A percentile compares a stretch with the other conserved stretches of the same genome.
Evolutionary conservation across 768 basidiomycete species (phyloP).

Genomic region (Rhizopogon rudus): DNA sequence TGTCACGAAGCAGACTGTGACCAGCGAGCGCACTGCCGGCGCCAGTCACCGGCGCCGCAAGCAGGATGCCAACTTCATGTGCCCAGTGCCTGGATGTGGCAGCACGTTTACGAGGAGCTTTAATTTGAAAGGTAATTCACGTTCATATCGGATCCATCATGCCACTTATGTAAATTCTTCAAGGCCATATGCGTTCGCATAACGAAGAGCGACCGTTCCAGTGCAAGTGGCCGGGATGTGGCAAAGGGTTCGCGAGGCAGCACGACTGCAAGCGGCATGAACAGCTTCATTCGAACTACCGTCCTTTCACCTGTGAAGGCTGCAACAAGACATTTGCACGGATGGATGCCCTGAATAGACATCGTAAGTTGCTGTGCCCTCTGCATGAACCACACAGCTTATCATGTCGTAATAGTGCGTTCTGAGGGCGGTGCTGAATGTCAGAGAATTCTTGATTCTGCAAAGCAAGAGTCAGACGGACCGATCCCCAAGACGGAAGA

Average conservation of each 20-base stretch:
- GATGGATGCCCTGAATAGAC: slow-evolving; percentile 92
- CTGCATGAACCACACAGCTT: not conserved
- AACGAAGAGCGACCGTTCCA: slow-evolving; percentile 94
- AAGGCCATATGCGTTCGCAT: slow-evolving; percentile 91
- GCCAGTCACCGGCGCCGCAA: slow-evolving; percentile 84
- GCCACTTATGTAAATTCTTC: slow-evolving; percentile 7
- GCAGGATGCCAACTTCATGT: slow-evolving; percentile 82
- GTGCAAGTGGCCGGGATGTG: slow-evolving; percentile 93
- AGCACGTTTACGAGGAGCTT: slow-evolving; percentile 91
- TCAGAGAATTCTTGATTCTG: slow-evolving; percentile 35
- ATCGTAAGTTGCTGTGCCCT: slow-evolving; percentile 54
- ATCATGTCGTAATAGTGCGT: slow-evolving; percentile 44
- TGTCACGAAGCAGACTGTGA: slow-evolving; percentile 77
- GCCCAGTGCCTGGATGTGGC: slow-evolving; percentile 78
- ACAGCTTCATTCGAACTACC: slow-evolving; percentile 86
- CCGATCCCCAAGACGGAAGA: slow-evolving; percentile 28
- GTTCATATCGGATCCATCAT: slow-evolving; percentile 2
- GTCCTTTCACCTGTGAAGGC: slow-evolving; percentile 90
- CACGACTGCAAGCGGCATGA: slow-evolving; percentile 98
- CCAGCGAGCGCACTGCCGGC: slow-evolving; percentile 83
- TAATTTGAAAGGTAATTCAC: slow-evolving; percentile 75
- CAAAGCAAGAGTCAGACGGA: slow-evolving; percentile 20
- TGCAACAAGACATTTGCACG: slow-evolving; percentile 92
- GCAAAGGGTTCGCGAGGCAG: slow-evolving; percentile 89
- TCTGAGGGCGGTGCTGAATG: slow-evolving; percentile 84